These are phyloP conservation scores for Magnusiomyces suaveolens DNA, from an alignment of 1,139 yeast species.

Conservation along the genomic window DNA sequence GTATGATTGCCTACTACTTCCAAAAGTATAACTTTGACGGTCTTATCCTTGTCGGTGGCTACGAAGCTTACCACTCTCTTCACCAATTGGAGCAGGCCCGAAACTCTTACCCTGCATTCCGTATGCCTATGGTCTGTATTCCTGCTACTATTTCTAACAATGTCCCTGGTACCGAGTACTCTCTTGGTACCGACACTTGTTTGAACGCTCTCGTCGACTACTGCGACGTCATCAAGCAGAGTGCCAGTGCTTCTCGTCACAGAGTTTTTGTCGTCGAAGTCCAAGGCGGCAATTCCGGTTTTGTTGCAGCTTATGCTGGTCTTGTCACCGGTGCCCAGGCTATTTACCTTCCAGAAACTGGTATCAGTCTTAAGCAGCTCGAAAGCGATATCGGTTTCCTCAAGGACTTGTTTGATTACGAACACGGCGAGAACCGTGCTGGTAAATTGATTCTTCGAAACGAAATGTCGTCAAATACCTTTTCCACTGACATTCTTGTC, in stretches of 20 bases:
- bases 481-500: constrained; percentile 72
- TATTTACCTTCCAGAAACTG: constrained; percentile 86
- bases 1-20: constrained; percentile 82
- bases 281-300: constrained; percentile 96
- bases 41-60: constrained; percentile 84
- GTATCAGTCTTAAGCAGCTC: constrained; percentile 60
- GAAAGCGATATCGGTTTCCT: constrained; percentile 68
- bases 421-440: constrained; percentile 71
- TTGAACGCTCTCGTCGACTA: constrained; percentile 79
- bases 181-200: constrained; percentile 90
- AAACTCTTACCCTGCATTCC: constrained; percentile 70
- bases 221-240: constrained; percentile 91
- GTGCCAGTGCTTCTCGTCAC: constrained; percentile 90
- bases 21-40: constrained; percentile 82
- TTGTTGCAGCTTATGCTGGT: constrained; percentile 81
- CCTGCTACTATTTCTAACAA: constrained; percentile 97
- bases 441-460: constrained; percentile 84
- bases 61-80: constrained; percentile 81
- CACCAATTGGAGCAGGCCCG: constrained; percentile 70
- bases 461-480: constrained; percentile 73
- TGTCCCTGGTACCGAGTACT: constrained; percentile 95
- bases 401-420: constrained; percentile 56
- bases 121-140: constrained; percentile 84
- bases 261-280: constrained; percentile 94
- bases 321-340: constrained; percentile 88